phyloP scores from a whole-genome alignment of 2,329 filamentous ascomycete species.

The Lachnellula hyalina region DNA sequence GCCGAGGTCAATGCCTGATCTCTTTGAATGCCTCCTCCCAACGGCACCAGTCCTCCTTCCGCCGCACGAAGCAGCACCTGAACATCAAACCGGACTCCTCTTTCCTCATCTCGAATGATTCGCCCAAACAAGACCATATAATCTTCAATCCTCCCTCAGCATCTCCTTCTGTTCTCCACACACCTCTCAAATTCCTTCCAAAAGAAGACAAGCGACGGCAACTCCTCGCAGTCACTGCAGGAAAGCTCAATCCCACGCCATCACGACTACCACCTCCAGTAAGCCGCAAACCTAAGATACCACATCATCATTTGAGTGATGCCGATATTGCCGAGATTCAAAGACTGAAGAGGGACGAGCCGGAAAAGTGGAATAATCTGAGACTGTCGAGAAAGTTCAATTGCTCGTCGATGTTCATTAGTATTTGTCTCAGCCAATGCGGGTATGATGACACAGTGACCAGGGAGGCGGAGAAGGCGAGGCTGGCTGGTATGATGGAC shows the following conservation, averaged over 20 bases:
- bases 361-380: conserved; percentile 49
- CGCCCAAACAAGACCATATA: conserved; percentile 40
- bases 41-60: conserved; percentile 31
- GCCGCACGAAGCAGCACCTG: conserved; percentile 30
- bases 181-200: conserved; percentile 62
- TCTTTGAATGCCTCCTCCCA: conserved; percentile 23
- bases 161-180: conserved; percentile 54
- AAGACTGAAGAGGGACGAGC: conserved; percentile 47
- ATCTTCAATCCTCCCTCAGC: conserved; percentile 54
- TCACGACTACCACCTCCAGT: conserved; percentile 25
- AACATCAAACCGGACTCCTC: conserved; percentile 57
- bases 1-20: conserved; percentile 24
- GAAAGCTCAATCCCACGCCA: conserved; percentile 10
- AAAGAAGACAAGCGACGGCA: conserved; percentile 34
- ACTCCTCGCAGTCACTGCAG: conserved; percentile 22
- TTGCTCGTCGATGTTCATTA: conserved; percentile 52
- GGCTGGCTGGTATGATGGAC: conserved; percentile 44
- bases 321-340: conserved; percentile 57
- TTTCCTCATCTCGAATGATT: conserved; percentile 39
- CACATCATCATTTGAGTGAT: conserved; percentile 45
- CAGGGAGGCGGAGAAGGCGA: conserved; percentile 39
- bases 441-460: conserved; percentile 27
- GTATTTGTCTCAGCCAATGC: conserved; percentile 47
- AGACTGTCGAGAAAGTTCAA: conserved; percentile 49
- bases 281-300: conserved; percentile 16